Evolutionary conservation across 1,284 basidiomycete genomes (phyloP).

Genomic region (Fistulinella cinereoalba): DNA sequence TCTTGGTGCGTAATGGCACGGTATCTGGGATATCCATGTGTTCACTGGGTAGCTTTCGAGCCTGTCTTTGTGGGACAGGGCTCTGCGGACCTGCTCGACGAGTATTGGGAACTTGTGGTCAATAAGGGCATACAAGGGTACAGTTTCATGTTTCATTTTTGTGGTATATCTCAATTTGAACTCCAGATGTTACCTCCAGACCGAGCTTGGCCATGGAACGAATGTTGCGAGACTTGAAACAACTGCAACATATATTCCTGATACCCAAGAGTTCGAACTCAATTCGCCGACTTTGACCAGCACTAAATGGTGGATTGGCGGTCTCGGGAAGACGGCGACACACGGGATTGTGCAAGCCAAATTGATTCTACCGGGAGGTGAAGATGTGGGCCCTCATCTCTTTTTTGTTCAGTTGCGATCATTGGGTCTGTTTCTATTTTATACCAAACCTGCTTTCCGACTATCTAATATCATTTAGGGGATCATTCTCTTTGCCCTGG

Average conservation of each 20-base stretch:
- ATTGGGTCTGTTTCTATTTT: conserved; percentile 39
- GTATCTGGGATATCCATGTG: background rate
- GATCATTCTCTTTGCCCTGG: conserved; percentile 62
- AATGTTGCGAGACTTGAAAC: conserved; percentile 74
- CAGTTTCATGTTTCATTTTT: conserved; percentile 7
- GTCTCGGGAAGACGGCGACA: conserved; percentile 68
- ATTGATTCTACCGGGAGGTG: conserved; percentile 61
- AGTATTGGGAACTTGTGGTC: conserved; percentile 49
- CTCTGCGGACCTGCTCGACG: conserved; percentile 45
- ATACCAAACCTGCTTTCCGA: background rate
- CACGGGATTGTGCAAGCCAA: conserved; percentile 80
- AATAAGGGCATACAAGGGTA: conserved; percentile 63
- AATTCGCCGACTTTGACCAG: conserved; percentile 76
- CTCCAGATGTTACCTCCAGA: conserved; percentile 62
- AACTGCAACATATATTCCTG: conserved; percentile 70
- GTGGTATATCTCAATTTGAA: background rate
- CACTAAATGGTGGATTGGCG: conserved; percentile 84
- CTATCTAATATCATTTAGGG: conserved; percentile 38
- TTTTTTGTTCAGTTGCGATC: conserved; percentile 72
- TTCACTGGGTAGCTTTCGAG: conserved; percentile 51
- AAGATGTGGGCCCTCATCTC: conserved; percentile 71
- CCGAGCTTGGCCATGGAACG: conserved; percentile 75
- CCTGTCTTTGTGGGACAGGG: conserved; percentile 65
- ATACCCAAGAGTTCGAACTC: conserved; percentile 71
- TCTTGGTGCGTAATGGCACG: conserved; percentile 42